Evolutionary conservation across 805 yeast species (phyloP), one percentile per base, ranked within the genome.

Genomic region (Metschnikowia lochheadii): DNA sequence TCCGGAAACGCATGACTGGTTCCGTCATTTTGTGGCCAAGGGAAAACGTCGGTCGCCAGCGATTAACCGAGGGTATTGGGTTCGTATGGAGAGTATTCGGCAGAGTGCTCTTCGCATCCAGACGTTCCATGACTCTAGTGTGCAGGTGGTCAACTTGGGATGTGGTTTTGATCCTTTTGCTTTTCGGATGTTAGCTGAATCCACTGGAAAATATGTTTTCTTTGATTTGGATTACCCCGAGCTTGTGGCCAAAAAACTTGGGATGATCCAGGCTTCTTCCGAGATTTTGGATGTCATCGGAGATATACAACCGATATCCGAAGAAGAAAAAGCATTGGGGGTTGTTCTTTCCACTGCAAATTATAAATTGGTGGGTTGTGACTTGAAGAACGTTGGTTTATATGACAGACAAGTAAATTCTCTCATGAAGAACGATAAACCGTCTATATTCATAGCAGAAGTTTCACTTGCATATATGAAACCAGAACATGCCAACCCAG

Each of bases 391-490:
- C 56, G 56, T 63, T 2, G 56, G 57, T 1, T 56, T 75, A 5
- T 83, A 78, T 51, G 53, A 65, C 17, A 42, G 53, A 6, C 67
- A 65, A 48, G 48, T 77, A 40, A 45, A 57, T 3, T 26, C 49
- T 2, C 55, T 74, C 13, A 61, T 67, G 8, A 44, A 64, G 62
- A 39, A 61, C 46, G 57, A 67, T n/a, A 58, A 72, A 2, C 67
- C 77, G 4, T 81, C 76, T 42, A 73, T 87, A 2, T 88, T 85
- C 60, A 75, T 89, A 37, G 92, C 95, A 1, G 96, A 87, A 63
- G 95, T 88, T 3, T 87, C 95, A 0, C 66, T 88, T 49, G 90
- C 92, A 0, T 88, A 87, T 63, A 87, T 88, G 94, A 70, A 75
- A 36, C 83, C 86, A 11, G 74, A 73, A 35, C 73, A 76, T 49